Percentiles rank a stretch among this genome's conserved stretches.
Conservation (phyloP, 345 rosid species). For the Brassica incana region DNA sequence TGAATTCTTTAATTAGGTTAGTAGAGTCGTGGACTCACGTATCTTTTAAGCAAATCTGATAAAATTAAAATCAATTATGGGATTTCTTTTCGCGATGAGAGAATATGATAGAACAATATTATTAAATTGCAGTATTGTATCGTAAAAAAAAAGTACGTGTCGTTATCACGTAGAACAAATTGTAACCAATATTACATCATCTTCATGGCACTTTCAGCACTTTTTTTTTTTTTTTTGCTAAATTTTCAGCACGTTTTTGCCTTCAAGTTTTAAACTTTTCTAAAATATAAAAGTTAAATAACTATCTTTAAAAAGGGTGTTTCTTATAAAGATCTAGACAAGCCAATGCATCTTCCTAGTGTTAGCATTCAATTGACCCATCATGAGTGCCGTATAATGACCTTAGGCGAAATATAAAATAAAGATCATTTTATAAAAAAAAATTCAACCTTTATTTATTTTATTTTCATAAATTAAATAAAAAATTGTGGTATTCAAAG, state of each 20-base stretch:
- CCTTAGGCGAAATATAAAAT: too few species aligned
- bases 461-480: too few species aligned
- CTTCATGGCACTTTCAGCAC: slow-evolving; percentile 11
- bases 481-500: too few species aligned
- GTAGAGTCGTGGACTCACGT: slow-evolving; percentile 41
- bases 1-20: not conserved
- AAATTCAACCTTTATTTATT: too few species aligned
- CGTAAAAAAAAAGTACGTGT: too few species aligned
- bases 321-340: not conserved
- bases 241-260: slow-evolving; percentile 24
- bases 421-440: too few species aligned
- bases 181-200: not conserved
- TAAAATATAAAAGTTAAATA: not conserved
- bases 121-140: too few species aligned
- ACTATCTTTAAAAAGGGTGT: not conserved
- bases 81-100: slow-evolving; percentile 2
- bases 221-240: too few species aligned
- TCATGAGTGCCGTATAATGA: too few species aligned
- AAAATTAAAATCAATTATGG: not conserved
- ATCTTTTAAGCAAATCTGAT: slow-evolving; percentile 2
- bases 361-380: not conserved
- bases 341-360: not conserved
- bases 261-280: not conserved
- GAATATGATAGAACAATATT: not conserved
- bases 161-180: too few species aligned